Conservation (phyloP, 73 alveolate genomes). For the Breviolum minutum region DNA sequence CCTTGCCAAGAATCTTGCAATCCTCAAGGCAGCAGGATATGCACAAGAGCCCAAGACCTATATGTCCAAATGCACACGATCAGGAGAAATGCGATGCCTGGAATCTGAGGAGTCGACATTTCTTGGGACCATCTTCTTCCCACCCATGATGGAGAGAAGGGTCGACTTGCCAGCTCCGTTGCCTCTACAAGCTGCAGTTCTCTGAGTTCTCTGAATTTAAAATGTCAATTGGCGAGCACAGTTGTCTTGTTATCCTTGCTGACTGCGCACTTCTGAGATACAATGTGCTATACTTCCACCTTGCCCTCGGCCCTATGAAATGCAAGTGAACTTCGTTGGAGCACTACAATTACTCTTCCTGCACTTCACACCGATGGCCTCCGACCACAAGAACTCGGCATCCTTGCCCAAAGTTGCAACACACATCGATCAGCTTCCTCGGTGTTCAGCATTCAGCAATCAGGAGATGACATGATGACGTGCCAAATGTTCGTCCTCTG, state of each 20-base stretch:
- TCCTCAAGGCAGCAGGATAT: background rate
- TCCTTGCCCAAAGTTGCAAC: conserved; percentile 71
- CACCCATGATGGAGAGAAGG: conserved; percentile 94
- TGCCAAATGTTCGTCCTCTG: background rate
- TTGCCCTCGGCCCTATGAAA: background rate
- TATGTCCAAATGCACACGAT: background rate
- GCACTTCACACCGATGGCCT: conserved; percentile 17
- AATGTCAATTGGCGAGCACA: background rate
- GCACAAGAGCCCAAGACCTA: background rate
- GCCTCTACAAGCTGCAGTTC: conserved; percentile 12
- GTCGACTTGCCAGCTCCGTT: conserved; percentile 91
- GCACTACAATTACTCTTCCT: background rate
- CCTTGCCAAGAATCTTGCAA: conserved; percentile 86
- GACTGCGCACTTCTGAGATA: background rate
- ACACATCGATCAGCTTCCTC: conserved; percentile 77
- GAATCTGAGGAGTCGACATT: background rate
- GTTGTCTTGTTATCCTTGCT: background rate
- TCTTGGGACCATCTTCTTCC: conserved; percentile 87
- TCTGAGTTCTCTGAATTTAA: background rate
- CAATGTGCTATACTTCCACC: background rate
- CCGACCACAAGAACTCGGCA: conserved; percentile 88
- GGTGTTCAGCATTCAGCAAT: background rate
- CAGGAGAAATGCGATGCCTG: background rate
- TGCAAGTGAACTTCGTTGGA: background rate
- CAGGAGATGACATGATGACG: background rate